Evolutionary conservation across 1,284 basidiomycete genomes (phyloP), one percentile per base, ranked within the genome.

Genomic region (Puccinia triticina): DNA sequence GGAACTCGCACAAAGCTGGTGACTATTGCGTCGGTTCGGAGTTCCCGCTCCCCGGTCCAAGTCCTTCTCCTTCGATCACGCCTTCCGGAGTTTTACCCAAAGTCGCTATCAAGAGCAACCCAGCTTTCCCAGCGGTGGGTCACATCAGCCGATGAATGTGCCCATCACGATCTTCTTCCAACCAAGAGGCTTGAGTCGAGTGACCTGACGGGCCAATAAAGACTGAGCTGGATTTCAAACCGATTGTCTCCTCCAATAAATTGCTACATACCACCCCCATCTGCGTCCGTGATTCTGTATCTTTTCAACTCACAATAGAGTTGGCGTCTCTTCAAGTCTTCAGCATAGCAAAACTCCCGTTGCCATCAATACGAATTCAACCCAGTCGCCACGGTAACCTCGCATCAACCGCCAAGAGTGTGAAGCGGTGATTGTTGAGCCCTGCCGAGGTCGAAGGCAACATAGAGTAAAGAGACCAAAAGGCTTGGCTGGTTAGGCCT

Each of bases 211-310:
- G 12, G 12, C 26, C n/a, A 26, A n/a, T n/a, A n/a, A 66, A 29
- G 34, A 21, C 16, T 18, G 8, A 66, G 18, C 7, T 40, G 18
- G 1, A 32, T 61, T 61, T 18, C 14, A 61, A 10, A 59, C 14
- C n/a, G 26, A 26, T 29, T 59, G 57, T 29, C 61, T 21, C 14
- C 32, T 40, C 61, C 61, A 66, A 34, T 66, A 29, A n/a, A n/a
- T n/a, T n/a, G n/a, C n/a, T n/a, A n/a, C n/a, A n/a, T n/a, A n/a
- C n/a, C n/a, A n/a, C n/a, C n/a, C n/a, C n/a, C n/a, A n/a, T n/a
- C n/a, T n/a, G n/a, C n/a, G 23, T 40, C 61, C 1, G 61, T n/a
- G 61, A 66, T 40, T 66, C 34, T 66, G 61, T 66, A 66, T 37
- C 34, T 37, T 64, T 37, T 37, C 59, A 1, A 64, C 16, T 29